Evolutionary conservation across 164 flowering plant genomes (phyloP), one percentile per base, ranked within the genome.

Genomic region (Santalum album): DNA sequence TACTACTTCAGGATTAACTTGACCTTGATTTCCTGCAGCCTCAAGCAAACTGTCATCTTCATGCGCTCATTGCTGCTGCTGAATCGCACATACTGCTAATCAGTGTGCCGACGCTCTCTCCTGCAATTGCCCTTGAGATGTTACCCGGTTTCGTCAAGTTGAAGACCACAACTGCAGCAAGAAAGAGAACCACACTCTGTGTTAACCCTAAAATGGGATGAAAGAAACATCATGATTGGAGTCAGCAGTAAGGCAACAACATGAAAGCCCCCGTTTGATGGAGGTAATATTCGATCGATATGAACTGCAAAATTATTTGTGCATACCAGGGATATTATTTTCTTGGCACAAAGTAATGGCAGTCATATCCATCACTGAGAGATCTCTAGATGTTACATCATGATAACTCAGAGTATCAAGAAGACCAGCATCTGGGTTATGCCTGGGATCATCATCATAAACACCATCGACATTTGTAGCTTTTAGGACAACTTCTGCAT

Each of bases 381-480:
- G 96, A 63, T 89, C 99, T 63, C 63, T 84, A 9, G 96, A 74
- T 1, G 74, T 85, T 53, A 92, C 95, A 20, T 92, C 97, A 14
- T 87, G 87, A 60, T 89, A 92, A 51, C 88, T 84, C 7, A 92
- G 59, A 36, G 75, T 68, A n/a, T 92, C 88, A 43, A 70, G 85
- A 38, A 92, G 86, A 54, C 62, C 65, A 23, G 99, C 99, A 68
- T 83, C 72, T 49, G 96, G 88, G 62, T 92, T 85, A 49, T 21
- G 27, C 64, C 69, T 78, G 20, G 99, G 97, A 50, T 92, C 84
- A 51, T 82, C 79, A 47, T 87, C 86, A 61, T 75, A 92, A 16
- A 89, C 96, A 20, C 99, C 97, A 65, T 92, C 97, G 19, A 92
- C 99, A 63, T 92, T 89, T 57, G 99, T 92, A 46, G 99, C 99